Evolutionary conservation across 352 stramenopile species (phyloP), one percentile per base, ranked within the genome.

Genomic region (Phytophthora brassicae): DNA sequence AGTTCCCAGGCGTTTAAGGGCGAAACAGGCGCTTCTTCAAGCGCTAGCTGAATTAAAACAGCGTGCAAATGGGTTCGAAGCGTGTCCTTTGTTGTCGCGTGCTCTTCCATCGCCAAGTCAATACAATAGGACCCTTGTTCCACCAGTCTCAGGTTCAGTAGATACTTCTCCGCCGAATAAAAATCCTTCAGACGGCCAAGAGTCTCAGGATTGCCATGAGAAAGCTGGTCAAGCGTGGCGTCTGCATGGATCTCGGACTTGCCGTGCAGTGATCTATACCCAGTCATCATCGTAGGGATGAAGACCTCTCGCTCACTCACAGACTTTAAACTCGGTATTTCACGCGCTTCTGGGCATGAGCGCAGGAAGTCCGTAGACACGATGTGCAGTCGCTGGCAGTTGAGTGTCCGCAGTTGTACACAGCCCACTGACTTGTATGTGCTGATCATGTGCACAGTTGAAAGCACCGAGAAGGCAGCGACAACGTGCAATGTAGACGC

Each of bases 391-490:
- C 81, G 79, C 65, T 90, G 75, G 36, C 71, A 84, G 57, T 88
- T 89, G 35, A 91, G 60, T n/a, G 82, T 91, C 4, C 72, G 77
- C 47, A 91, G 62, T 42, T 77, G 78, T 17, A 91, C 79, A 49
- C 75, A 77, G 17, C 65, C 60, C 17, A 91, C 70, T 6, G 77
- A 84, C 36, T 70, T 78, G 64, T 88, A 91, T 23, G 84, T 77
- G 46, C 70, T 80, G 35, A 86, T 65, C 60, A 89, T 59, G 46
- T 91, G 77, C 22, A 88, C 13, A 0, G 48, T 56, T 13, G 82
- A 84, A 13, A 89, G 69, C 23, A 77, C 66, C 2, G 69, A 33
- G 50, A 91, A 91, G 1, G 82, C 82, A 0, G 35, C 70, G 7
- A 85, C 67, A 0, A 89, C 78, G 44, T 85, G 65, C 31, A 62